Conservation (phyloP, 2,329 filamentous ascomycete genomes). For the Fusarium nematophilum region DNA sequence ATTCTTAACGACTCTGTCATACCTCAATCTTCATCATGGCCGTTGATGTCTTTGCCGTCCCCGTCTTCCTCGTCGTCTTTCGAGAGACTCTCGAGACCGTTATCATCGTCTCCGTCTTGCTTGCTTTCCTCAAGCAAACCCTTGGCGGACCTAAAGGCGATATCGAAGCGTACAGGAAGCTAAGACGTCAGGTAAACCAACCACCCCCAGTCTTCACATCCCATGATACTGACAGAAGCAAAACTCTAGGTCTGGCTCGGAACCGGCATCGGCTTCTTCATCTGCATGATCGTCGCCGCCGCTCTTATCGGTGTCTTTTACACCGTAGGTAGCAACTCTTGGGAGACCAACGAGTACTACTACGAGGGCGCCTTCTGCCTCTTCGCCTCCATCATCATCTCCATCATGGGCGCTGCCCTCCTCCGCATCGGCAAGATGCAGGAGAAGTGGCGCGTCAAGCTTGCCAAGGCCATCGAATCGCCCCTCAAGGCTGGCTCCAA, state of each 20-base stretch:
- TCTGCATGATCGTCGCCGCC: constrained; percentile 73
- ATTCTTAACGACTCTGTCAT: too few species aligned
- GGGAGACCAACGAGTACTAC: constrained; percentile 76
- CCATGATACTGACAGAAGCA: neutral
- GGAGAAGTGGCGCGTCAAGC: constrained; percentile 88
- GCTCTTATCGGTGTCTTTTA: constrained; percentile 81
- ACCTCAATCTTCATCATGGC: constrained; percentile 62
- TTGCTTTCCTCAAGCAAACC: constrained; percentile 87
- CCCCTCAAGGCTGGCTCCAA: constrained; percentile 56
- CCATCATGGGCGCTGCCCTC: constrained; percentile 81
- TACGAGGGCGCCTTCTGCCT: constrained; percentile 86
- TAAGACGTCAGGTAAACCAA: constrained; percentile 69
- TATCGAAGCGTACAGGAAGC: constrained; percentile 71
- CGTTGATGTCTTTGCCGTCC: constrained; percentile 78
- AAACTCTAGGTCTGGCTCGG: constrained; percentile 71
- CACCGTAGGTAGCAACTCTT: constrained; percentile 72
- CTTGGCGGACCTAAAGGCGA: constrained; percentile 73
- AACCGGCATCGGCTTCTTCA: constrained; percentile 68
- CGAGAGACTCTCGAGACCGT: constrained; percentile 85
- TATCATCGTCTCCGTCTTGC: constrained; percentile 87
- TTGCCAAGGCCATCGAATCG: constrained; percentile 74
- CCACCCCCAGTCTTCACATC: neutral
- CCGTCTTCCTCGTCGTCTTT: constrained; percentile 91
- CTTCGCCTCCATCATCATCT: constrained; percentile 82
- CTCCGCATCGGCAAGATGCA: constrained; percentile 86